A percentile compares a stretch with the other conserved stretches of the same genome.
Conservation (phyloP, 768 basidiomycete species). For the Pleurotus ostreatus region DNA sequence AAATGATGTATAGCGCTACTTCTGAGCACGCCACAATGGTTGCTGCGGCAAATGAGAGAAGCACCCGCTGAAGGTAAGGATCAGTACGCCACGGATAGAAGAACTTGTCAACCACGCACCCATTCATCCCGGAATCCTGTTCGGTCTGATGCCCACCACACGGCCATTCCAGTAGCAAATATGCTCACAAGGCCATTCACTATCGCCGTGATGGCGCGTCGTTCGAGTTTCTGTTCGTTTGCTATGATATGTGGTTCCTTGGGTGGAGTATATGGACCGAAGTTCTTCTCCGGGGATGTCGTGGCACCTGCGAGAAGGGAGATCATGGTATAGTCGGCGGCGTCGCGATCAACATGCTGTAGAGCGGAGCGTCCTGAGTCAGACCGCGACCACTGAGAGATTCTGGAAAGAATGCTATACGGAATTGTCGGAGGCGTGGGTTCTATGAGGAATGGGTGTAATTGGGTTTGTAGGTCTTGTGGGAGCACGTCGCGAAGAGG, state of each 20-base stretch:
- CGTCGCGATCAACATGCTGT: conserved; percentile 38
- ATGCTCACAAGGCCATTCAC: conserved; percentile 73
- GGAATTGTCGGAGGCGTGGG: conserved; percentile 47
- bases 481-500: conserved; percentile 47
- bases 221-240: conserved; percentile 51
- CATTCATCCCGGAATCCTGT: conserved; percentile 70
- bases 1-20: conserved; percentile 66
- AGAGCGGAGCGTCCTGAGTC: conserved; percentile 37
- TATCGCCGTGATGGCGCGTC: conserved; percentile 64
- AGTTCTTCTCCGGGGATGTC: conserved; percentile 74
- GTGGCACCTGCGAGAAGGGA: conserved; percentile 72
- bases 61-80: conserved; percentile 39
- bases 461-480: conserved; percentile 32
- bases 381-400: conserved; percentile 71
- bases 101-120: conserved; percentile 40
- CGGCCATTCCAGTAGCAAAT: conserved; percentile 58
- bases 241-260: conserved; percentile 22
- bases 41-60: conserved; percentile 58
- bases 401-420: conserved; percentile 50
- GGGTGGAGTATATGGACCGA: conserved; percentile 46
- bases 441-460: conserved; percentile 35
- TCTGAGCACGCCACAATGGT: conserved; percentile 71
- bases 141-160: conserved; percentile 69
- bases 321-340: conserved; percentile 62
- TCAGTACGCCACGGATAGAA: conserved; percentile 9